These are phyloP conservation scores for Aspergillus fructus DNA, from an alignment of 2,329 filamentous ascomycete genomes.

Conservation along the genomic window DNA sequence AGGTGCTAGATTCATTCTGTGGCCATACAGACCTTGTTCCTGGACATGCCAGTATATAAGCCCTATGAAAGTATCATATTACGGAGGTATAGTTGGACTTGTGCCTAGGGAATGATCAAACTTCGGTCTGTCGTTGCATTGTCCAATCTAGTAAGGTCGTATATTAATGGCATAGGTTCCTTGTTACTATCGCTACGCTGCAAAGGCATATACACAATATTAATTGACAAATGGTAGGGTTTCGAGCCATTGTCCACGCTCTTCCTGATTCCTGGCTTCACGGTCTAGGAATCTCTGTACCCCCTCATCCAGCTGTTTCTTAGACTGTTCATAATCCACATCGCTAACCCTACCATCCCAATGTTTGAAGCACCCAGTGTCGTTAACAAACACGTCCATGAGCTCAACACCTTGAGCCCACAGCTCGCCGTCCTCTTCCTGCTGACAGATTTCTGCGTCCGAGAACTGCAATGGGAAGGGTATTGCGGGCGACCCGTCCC, in stretches of 20 bases:
- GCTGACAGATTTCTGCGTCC: conserved; percentile 16
- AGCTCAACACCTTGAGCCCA: conserved; percentile 26
- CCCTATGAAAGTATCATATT: too few species aligned
- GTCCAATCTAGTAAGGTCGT: too few species aligned
- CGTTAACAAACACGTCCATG: conserved; percentile 22
- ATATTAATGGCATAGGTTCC: too few species aligned
- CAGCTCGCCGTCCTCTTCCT: conserved; percentile 21
- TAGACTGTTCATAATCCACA: conserved; percentile 21
- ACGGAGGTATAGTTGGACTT: too few species aligned
- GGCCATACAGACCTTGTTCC: too few species aligned
- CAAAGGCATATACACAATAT: too few species aligned
- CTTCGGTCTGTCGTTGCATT: too few species aligned
- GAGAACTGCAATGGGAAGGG: conserved; percentile 23
- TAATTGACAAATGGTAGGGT: conserved; percentile 20
- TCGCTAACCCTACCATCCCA: conserved; percentile 26
- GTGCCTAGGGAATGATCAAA: too few species aligned
- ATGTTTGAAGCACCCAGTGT: conserved; percentile 26
- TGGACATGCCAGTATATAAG: too few species aligned
- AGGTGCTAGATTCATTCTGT: too few species aligned
- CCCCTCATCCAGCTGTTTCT: conserved; percentile 22
- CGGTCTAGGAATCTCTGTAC: conserved; percentile 22
- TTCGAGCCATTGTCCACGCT: conserved; percentile 22
- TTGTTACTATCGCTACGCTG: too few species aligned
- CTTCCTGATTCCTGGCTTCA: conserved; percentile 24
- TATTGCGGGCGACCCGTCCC: not conserved